Evolutionary conservation across 2,329 filamentous ascomycete species (phyloP), one percentile per base, ranked within the genome.

Genomic region (Penicillium sp.): DNA sequence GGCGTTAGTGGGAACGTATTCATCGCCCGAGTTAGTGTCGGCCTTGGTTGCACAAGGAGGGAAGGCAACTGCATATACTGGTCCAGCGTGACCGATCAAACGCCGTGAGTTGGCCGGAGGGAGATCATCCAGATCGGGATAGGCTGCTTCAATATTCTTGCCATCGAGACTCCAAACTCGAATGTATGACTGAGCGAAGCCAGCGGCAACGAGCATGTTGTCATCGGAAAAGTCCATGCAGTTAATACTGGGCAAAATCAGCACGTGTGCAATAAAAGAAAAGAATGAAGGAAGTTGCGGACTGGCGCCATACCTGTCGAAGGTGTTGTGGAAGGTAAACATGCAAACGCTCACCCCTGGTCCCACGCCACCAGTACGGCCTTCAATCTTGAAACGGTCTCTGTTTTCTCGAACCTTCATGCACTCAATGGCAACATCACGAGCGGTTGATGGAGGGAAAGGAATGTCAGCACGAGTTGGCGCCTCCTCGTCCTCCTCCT

Each of bases 301-400:
- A 53, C 9, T 5, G 18, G 4, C 5, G 33, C n/a, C 81, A 74
- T 73, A 90, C 88, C 83, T 86, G 68, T 95, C 90, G 54, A 90
- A 84, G 0, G 88, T 95, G 68, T 98, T 98, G 74, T 98, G 93
- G 64, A 97, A 95, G 0, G 93, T 98, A 66, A 94, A 96, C 87
- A 97, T 97, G 75, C 88, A 93, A 25, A 94, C 85, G 61, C 90
- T 95, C 50, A 96, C 78, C 26, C 84, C 84, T 46, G 89, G 82
- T 11, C 90, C 89, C 43, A 90, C 80, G 7, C 90, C 91, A 12
- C 89, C 88, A 9, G 87, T 91, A 32, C 86, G 82, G 18, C 84
- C 82, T 50, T 95, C 88, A 48, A 97, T 91, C 64, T 83, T 86
- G 67, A 96, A 95, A 13, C 91, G 81, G 62, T 97, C 91, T 24